Evolutionary conservation across 177 flowering plant species (phyloP).

Genomic region (Vitis hybrid): DNA sequence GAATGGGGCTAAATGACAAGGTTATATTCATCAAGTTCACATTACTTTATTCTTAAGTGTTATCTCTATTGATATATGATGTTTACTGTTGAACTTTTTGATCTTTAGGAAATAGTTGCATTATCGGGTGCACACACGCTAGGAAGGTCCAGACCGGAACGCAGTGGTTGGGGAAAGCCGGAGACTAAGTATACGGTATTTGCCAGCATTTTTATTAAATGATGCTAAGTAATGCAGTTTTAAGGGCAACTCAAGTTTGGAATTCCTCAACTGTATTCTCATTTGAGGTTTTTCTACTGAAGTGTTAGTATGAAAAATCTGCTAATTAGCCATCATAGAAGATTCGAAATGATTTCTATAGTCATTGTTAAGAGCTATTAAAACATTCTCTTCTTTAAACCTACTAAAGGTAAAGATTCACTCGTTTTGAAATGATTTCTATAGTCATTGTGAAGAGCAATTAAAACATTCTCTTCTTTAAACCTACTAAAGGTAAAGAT

Average conservation of each 20-base stretch:
- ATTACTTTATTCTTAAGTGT: conserved; percentile 3
- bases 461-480: background rate
- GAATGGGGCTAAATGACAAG: conserved; percentile 97
- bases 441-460: too few species aligned
- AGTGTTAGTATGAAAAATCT: background rate
- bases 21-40: conserved; percentile 25
- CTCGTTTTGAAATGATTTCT: background rate
- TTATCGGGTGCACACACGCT: conserved; percentile 98
- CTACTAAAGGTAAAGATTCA: background rate
- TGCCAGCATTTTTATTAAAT: too few species aligned
- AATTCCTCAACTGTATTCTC: background rate
- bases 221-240: too few species aligned
- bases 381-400: background rate
- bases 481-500: background rate
- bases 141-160: conserved; percentile 96
- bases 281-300: background rate
- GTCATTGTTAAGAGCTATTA: background rate
- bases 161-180: conserved; percentile 99
- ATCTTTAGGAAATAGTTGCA: conserved; percentile 88
- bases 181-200: conserved; percentile 90
- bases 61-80: background rate
- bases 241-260: too few species aligned
- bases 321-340: background rate
- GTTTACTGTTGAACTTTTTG: conserved; percentile 1
- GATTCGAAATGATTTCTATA: background rate